A percentile compares a stretch with the other conserved stretches of the same genome.
Conservation (phyloP, 495 filamentous ascomycete species). For the Aspergillus kassunensis region DNA sequence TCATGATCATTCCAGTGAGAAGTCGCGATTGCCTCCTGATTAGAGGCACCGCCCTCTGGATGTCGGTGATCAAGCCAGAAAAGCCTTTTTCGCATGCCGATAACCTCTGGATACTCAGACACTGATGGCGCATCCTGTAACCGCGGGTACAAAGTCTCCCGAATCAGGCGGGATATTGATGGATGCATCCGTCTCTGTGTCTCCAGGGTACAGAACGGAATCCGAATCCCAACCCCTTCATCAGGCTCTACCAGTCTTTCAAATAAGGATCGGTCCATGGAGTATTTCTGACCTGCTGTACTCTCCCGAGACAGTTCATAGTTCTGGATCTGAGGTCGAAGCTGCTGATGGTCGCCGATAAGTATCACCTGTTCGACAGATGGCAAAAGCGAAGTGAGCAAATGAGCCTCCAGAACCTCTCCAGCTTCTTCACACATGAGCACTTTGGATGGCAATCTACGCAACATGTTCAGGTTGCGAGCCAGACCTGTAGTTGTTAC, state of each 20-base stretch:
- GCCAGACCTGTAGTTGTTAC: conserved; percentile 74
- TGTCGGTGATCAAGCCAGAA: conserved; percentile 72
- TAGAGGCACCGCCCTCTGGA: conserved; percentile 46
- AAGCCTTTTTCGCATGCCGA: conserved; percentile 60
- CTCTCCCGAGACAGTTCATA: conserved; percentile 61
- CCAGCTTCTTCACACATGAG: conserved; percentile 75
- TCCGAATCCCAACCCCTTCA: conserved; percentile 11
- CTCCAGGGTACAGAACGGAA: conserved; percentile 57
- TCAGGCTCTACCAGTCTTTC: conserved; percentile 55
- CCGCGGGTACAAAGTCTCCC: conserved; percentile 60
- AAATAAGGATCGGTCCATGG: conserved; percentile 64
- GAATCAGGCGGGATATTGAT: conserved; percentile 56
- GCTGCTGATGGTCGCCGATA: conserved; percentile 74
- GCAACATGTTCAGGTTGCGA: conserved; percentile 57
- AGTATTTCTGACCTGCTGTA: conserved; percentile 48
- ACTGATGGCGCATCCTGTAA: conserved; percentile 57
- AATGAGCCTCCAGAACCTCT: conserved; percentile 70
- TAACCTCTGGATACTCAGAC: conserved; percentile 51
- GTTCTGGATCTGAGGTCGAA: conserved; percentile 66
- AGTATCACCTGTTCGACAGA: conserved; percentile 68
- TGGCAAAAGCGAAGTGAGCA: conserved; percentile 64
- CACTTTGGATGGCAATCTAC: conserved; percentile 59
- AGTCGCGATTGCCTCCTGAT: conserved; percentile 40
- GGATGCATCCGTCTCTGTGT: conserved; percentile 78
- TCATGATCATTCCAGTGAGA: conserved; percentile 69